Conservation (phyloP, 768 basidiomycete species). For the Neoboletus brunneissimus region DNA sequence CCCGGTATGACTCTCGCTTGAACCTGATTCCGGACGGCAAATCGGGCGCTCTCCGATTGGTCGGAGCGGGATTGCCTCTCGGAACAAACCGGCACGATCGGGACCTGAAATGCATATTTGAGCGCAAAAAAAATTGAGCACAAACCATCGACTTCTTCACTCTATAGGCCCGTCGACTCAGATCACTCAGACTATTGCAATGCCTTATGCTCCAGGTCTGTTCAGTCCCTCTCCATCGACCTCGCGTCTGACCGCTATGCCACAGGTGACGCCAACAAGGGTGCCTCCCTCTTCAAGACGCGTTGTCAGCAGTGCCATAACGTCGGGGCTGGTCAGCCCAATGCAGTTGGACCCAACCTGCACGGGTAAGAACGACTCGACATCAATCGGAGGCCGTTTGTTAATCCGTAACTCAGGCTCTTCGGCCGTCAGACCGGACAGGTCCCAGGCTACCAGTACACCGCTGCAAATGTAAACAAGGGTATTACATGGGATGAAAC, state of each 20-base stretch:
- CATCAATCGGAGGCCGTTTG: background rate
- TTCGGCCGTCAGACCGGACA: conserved; percentile 88
- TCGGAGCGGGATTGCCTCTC: conserved; percentile 1
- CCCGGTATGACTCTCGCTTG: background rate
- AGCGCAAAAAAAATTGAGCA: conserved; percentile 10
- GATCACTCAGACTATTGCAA: conserved; percentile 21
- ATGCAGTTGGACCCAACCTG: conserved; percentile 95
- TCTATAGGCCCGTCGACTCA: no score
- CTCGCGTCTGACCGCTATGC: background rate
- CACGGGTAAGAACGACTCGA: conserved; percentile 62
- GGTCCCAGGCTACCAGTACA: conserved; percentile 85
- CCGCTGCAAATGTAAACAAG: conserved; percentile 94
- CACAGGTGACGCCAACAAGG: conserved; percentile 82
- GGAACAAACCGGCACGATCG: conserved; percentile 33
- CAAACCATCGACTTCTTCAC: conserved; percentile 6
- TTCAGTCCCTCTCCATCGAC: background rate
- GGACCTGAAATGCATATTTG: conserved; percentile 17
- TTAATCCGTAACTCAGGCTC: conserved; percentile 42
- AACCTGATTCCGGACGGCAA: background rate
- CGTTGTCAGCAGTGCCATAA: conserved; percentile 96
- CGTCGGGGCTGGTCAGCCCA: conserved; percentile 65
- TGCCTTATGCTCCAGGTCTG: conserved; percentile 47
- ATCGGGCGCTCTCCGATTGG: conserved; percentile 24
- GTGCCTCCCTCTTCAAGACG: conserved; percentile 95
- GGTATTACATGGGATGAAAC: conserved; percentile 81